phyloP scores from a whole-genome alignment of 352 stramenopile species.

The Phytophthora fragariaefolia region DNA sequence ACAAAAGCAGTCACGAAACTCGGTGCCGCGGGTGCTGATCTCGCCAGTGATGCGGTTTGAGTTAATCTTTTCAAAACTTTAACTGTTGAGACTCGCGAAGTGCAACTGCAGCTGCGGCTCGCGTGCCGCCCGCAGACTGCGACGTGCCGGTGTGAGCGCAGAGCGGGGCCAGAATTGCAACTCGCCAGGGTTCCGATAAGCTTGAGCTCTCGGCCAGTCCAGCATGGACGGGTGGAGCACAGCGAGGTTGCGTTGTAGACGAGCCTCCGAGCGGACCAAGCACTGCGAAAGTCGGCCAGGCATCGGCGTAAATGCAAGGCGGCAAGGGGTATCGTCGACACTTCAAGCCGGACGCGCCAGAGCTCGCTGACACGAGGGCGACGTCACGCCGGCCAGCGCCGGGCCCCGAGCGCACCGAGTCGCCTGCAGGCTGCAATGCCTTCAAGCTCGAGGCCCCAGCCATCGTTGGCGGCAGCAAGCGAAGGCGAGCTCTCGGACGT shows the following conservation, averaged over 20 bases:
- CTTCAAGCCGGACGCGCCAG: slow-evolving; percentile 23
- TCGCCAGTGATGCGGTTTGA: no score
- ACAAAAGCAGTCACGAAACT: no score
- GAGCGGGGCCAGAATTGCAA: no score
- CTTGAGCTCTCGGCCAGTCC: slow-evolving; percentile 4
- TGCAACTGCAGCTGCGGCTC: no score
- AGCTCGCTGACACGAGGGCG: slow-evolving; percentile 21
- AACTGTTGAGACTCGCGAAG: no score
- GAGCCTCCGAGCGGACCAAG: not conserved
- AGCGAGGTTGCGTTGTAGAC: slow-evolving; percentile 9
- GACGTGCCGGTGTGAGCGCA: no score
- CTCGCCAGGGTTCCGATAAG: not conserved
- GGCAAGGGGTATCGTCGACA: no score
- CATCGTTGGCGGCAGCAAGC: not conserved
- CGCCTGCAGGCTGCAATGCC: not conserved
- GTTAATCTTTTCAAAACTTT: no score
- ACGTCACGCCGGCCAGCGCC: slow-evolving; percentile 25
- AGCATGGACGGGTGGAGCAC: slow-evolving; percentile 11
- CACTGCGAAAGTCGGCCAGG: not conserved
- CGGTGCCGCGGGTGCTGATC: no score
- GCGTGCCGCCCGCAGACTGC: no score
- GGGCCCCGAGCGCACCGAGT: not conserved
- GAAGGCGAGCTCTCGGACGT: not conserved
- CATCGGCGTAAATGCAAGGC: slow-evolving; percentile 10
- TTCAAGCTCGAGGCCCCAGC: not conserved